These are phyloP conservation scores for Excoecaria agallocha DNA, from an alignment of 345 rosid species.

Conservation along the genomic window DNA sequence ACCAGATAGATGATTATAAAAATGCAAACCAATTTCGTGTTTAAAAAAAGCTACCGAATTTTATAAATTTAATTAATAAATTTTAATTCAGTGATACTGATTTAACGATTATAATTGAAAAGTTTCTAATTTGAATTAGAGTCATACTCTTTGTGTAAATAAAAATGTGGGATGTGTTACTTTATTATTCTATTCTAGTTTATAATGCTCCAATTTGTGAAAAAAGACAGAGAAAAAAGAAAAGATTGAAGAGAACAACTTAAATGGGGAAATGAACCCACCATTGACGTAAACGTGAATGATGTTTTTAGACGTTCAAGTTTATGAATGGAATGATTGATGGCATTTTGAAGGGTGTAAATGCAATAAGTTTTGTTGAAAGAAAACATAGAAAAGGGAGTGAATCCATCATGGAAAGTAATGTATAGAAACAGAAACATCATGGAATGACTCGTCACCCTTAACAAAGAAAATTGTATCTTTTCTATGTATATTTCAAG, in stretches of 20 bases:
- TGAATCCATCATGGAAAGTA: background rate
- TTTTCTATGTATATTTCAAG: background rate
- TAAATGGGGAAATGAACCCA: too few relatives aligned
- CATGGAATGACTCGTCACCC: slow-evolving; percentile 14
- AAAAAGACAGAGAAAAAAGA: background rate
- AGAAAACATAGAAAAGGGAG: background rate
- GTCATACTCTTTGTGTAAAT: too few relatives aligned
- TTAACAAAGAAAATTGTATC: slow-evolving; percentile 26
- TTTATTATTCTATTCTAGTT: background rate
- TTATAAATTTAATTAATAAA: too few relatives aligned
- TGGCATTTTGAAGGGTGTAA: too few relatives aligned
- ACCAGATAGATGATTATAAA: background rate
- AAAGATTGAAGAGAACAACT: background rate
- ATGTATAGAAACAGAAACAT: background rate
- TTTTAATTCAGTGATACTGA: too few relatives aligned
- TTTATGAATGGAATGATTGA: background rate
- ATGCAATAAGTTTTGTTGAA: background rate
- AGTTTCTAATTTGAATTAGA: too few relatives aligned
- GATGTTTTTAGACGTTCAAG: background rate
- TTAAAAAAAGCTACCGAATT: too few relatives aligned
- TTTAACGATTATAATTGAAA: too few relatives aligned
- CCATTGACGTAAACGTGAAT: background rate
- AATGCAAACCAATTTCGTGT: too few relatives aligned
- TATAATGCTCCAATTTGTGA: background rate
- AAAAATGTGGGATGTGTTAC: too few relatives aligned